Base-by-base conservation (phyloP, 495 filamentous ascomycete species). In the Neurospora hispaniola region DNA sequence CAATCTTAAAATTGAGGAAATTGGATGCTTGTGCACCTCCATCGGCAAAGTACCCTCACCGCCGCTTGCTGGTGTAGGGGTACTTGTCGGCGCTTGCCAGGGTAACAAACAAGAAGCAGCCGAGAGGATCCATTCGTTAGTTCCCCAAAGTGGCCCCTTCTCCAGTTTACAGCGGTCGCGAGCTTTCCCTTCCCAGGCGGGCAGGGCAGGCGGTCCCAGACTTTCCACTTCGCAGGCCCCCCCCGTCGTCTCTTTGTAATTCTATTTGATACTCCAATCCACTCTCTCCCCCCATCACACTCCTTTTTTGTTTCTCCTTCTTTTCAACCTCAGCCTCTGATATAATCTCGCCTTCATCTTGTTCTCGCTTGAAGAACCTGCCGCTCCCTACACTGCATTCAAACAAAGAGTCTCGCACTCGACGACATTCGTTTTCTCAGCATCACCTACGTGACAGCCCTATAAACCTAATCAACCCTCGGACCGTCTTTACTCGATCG, bases 1-100 rank as follows among this genome's bases (percentile, higher is more conserved):
- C 72, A 72, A 71, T 42, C 68, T 73, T 79, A 75, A 81, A 77
- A 80, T 81, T 80, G 80, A 81, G 77, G 77, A 78, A 77, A 77
- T 39, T 70, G 10, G 42, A 71, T 72, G 71, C 46, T 71, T 76
- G 76, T 74, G 59, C 27, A 23, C 68, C 71, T 69, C 43, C 42
- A 46, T 27, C 43, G 14, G 39, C 40, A 35, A 75, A 31, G 76
- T 75, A 76, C 72, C 74, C 41, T 72, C 20, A 44, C 73, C 48
- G 71, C 78, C 40, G 48, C 35, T 42, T 38, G 69, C 54, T 31
- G 75, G 71, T 69, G 69, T 43, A 23, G 35, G n/a, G 73, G 75
- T 76, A 78, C 76, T 42, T 75, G 14, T 70, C 27, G 18, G 44
- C 70, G 46, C 48, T 44, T 42, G 71, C 54, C 69, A 43, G 54